Evolutionary conservation across 1,284 basidiomycete species (phyloP).

Genomic region (Ceratobasidium sp.): DNA sequence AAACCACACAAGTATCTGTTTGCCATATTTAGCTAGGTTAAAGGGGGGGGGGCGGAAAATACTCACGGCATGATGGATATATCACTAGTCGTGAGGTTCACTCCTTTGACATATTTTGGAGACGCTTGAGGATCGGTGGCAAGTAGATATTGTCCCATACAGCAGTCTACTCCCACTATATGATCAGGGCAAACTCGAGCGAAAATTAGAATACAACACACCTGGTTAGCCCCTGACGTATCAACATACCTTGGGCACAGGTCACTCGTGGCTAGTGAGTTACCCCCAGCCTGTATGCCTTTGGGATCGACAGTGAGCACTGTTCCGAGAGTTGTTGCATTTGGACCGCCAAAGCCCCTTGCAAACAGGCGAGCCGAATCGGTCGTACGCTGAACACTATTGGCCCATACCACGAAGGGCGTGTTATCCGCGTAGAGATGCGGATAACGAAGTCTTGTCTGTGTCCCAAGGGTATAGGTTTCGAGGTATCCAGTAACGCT

Average conservation of each 20-base stretch:
- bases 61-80: constrained; percentile 35
- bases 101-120: constrained; percentile 21
- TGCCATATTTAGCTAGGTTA: not conserved
- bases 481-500: constrained; percentile 22
- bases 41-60: not conserved
- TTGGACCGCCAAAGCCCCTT: constrained; percentile 29
- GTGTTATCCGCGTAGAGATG: constrained; percentile 31
- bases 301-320: constrained; percentile 10
- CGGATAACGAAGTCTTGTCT: constrained; percentile 24
- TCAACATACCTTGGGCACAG: constrained; percentile 30
- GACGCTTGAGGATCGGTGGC: constrained; percentile 19
- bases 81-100: constrained; percentile 25
- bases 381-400: constrained; percentile 20
- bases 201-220: not conserved
- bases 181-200: not conserved
- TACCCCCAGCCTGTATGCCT: constrained; percentile 19
- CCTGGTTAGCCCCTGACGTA: constrained; percentile 25
- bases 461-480: constrained; percentile 13
- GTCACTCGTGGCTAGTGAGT: constrained; percentile 23
- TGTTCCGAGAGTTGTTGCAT: not conserved
- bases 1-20: constrained; percentile 24
- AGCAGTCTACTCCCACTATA: not conserved
- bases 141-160: constrained; percentile 19
- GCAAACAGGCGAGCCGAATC: constrained; percentile 30
- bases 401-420: constrained; percentile 24